A percentile compares a stretch with the other conserved stretches of the same genome.
Conservation (phyloP, 1,284 basidiomycete genomes). For the Malassezia caprae region DNA sequence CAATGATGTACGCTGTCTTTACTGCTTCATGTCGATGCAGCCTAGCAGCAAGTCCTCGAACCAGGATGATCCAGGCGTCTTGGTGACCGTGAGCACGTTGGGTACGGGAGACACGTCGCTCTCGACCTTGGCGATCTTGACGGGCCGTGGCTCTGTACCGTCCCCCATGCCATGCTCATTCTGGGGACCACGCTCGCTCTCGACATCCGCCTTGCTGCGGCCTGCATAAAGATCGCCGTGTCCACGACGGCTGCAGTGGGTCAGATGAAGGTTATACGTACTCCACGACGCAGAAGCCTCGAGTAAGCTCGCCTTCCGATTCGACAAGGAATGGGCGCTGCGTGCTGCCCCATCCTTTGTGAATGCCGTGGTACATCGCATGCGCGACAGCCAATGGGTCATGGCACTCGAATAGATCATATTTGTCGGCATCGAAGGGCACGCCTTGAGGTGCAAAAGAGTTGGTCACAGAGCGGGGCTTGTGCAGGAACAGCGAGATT, state of each 20-base stretch:
- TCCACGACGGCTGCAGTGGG: conserved; percentile 12
- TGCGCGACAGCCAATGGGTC: conserved; percentile 43
- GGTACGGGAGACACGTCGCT: conserved; percentile 13
- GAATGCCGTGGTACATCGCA: conserved; percentile 23
- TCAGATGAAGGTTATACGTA: neutral
- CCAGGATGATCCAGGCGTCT: conserved; percentile 30
- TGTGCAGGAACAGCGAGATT: conserved; percentile 32
- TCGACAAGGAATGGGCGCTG: conserved; percentile 33
- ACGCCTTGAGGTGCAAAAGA: conserved; percentile 22
- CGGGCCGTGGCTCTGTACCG: conserved; percentile 15
- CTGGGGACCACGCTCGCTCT: conserved; percentile 19
- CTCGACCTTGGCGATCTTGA: conserved; percentile 9
- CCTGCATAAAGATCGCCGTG: conserved; percentile 14
- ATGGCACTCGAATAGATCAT: conserved; percentile 40
- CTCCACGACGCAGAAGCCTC: conserved; percentile 41
- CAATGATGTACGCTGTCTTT: neutral
- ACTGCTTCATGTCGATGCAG: conserved; percentile 17
- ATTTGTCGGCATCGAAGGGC: conserved; percentile 27
- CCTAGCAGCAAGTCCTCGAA: conserved; percentile 29
- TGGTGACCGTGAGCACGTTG: conserved; percentile 23
- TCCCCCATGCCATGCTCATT: conserved; percentile 14
- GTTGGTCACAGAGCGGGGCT: conserved; percentile 40
- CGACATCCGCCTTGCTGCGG: conserved; percentile 20
- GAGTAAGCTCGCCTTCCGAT: conserved; percentile 30
- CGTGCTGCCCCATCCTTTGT: conserved; percentile 20